A percentile compares a stretch with the other conserved stretches of the same genome.
These are phyloP conservation scores for Yamadazyma mexicana DNA, from an alignment of 1,139 yeast species.

Conservation along the genomic window DNA sequence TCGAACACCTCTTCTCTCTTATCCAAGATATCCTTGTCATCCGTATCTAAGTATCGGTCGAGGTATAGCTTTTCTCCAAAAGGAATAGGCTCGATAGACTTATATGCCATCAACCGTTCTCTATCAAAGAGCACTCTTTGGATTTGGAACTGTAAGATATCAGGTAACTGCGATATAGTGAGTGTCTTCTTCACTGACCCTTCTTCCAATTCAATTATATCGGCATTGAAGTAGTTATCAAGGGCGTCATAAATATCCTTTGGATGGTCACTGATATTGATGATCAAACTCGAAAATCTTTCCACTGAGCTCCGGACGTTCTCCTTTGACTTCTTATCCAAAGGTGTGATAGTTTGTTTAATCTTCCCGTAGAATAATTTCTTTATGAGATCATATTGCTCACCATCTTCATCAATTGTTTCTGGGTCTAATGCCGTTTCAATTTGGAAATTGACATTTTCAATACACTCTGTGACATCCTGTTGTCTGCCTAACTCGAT, in stretches of 20 bases:
- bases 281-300: constrained; percentile 75
- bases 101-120: constrained; percentile 69
- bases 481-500: constrained; percentile 89
- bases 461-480: constrained; percentile 96
- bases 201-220: constrained; percentile 64
- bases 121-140: constrained; percentile 92
- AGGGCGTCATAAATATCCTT: constrained; percentile 86
- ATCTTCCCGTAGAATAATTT: constrained; percentile 73
- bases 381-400: constrained; percentile 79
- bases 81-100: constrained; percentile 78
- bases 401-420: constrained; percentile 67
- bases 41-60: constrained; percentile 83
- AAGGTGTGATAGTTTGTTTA: constrained; percentile 44
- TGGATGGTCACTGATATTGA: constrained; percentile 86
- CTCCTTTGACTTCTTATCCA: constrained; percentile 32
- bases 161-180: constrained; percentile 72
- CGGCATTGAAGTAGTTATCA: constrained; percentile 81
- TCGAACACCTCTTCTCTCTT: constrained; percentile 60
- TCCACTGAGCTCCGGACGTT: constrained; percentile 72
- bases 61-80: constrained; percentile 75
- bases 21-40: constrained; percentile 52
- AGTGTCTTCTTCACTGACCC: constrained; percentile 74
- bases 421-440: constrained; percentile 86
- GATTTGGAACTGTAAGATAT: constrained; percentile 84
- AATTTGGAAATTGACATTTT: constrained; percentile 87